phyloP scores from a whole-genome alignment of 179 eudicot genomes.

The Camellia oleifera region DNA sequence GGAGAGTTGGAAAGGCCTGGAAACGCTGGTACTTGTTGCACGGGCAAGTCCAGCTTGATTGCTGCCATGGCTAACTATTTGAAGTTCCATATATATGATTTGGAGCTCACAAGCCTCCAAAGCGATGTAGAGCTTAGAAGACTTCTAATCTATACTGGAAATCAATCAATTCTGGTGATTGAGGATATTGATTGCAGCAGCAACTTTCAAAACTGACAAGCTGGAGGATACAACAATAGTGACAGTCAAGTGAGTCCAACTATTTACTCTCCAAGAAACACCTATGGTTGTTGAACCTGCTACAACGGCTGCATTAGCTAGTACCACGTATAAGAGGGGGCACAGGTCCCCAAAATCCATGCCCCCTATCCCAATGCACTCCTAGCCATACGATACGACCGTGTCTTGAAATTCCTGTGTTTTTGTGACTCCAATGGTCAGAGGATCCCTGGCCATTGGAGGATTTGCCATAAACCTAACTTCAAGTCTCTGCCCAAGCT shows the following conservation, averaged over 20 bases:
- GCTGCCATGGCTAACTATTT: constrained; percentile 44
- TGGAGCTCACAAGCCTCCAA: constrained; percentile 27
- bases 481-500: too few relatives aligned
- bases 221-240: not conserved
- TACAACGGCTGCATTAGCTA: not conserved
- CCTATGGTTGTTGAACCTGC: too few relatives aligned
- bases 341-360: too few relatives aligned
- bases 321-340: too few relatives aligned
- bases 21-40: constrained; percentile 33
- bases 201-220: constrained; percentile 21
- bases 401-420: too few relatives aligned
- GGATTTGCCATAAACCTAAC: too few relatives aligned
- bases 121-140: constrained; percentile 26
- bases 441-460: too few relatives aligned
- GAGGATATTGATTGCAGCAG: constrained; percentile 42
- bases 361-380: too few relatives aligned
- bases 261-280: not conserved
- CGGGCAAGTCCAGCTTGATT: constrained; percentile 40
- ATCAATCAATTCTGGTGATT: constrained; percentile 34
- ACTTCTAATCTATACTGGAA: constrained; percentile 21
- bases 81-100: constrained; percentile 36
- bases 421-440: too few relatives aligned
- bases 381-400: too few relatives aligned
- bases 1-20: constrained; percentile 36
- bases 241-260: not conserved